Evolutionary conservation across 2,329 filamentous ascomycete species (phyloP).

Genomic region (Spiromastix sp.): DNA sequence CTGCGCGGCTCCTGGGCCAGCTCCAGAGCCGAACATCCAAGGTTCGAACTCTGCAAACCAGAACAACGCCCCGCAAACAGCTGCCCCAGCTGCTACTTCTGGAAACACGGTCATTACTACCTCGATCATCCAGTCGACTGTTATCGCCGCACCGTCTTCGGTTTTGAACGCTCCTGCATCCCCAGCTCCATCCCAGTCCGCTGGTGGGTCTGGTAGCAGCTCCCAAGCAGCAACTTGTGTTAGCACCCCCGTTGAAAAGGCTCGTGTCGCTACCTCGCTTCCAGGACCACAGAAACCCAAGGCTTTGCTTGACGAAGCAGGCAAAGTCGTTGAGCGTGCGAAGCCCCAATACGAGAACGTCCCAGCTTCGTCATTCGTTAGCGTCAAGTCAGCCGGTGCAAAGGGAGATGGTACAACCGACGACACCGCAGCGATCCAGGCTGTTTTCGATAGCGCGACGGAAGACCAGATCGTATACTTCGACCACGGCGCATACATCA

Average conservation of each 20-base stretch:
- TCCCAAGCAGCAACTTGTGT: conserved; percentile 10
- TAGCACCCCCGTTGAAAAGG: conserved; percentile 24
- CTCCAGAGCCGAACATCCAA: not conserved
- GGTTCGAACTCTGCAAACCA: not conserved
- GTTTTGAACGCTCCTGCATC: not conserved
- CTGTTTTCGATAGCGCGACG: conserved; percentile 55
- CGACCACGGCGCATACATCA: conserved; percentile 53
- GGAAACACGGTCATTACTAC: not conserved
- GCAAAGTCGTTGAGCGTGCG: conserved; percentile 67
- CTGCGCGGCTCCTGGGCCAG: conserved; percentile 1
- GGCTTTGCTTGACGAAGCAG: conserved; percentile 52
- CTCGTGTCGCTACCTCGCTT: conserved; percentile 48
- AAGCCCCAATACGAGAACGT: conserved; percentile 79
- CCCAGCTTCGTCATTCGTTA: conserved; percentile 61
- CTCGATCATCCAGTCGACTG: not conserved
- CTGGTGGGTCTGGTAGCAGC: not conserved
- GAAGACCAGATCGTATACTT: conserved; percentile 53
- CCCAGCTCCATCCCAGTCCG: not conserved
- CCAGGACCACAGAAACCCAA: conserved; percentile 52
- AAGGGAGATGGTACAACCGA: conserved; percentile 81
- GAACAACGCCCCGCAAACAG: not conserved
- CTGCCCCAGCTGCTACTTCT: not conserved
- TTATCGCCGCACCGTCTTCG: not conserved
- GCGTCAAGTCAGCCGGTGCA: conserved; percentile 71
- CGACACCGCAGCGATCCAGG: conserved; percentile 76